phyloP scores from a whole-genome alignment of 805 yeast genomes.

The Babjeviella inositovora region DNA sequence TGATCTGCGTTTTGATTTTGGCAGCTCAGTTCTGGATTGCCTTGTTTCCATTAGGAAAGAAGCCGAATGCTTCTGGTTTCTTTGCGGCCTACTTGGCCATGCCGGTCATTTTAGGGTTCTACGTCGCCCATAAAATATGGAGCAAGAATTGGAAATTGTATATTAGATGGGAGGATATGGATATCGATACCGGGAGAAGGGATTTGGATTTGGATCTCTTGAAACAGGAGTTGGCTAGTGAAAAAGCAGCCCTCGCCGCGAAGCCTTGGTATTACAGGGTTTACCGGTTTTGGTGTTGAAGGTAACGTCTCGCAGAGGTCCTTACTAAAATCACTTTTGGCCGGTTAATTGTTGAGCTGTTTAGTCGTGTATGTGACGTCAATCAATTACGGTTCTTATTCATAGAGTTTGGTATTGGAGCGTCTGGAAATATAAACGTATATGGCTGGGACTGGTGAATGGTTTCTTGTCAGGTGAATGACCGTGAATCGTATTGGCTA shows the following conservation, averaged over 20 bases:
- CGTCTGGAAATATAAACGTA: too few species aligned
- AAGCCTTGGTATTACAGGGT: conserved; percentile 29
- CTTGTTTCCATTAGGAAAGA: conserved; percentile 43
- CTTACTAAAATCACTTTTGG: too few species aligned
- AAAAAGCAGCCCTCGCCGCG: conserved; percentile 27
- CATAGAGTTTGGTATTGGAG: too few species aligned
- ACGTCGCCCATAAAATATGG: conserved; percentile 41
- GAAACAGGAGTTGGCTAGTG: conserved; percentile 41
- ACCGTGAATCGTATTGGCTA: too few species aligned
- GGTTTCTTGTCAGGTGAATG: too few species aligned
- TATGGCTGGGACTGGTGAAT: too few species aligned
- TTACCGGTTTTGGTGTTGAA: conserved; percentile 43
- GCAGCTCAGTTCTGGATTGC: conserved; percentile 77
- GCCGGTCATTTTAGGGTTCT: conserved; percentile 44
- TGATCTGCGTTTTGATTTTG: conserved; percentile 42
- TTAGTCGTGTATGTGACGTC: too few species aligned
- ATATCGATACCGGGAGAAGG: conserved; percentile 49
- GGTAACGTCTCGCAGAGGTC: too few species aligned
- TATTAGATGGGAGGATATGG: conserved; percentile 30
- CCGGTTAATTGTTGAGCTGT: too few species aligned
- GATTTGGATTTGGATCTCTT: conserved; percentile 39
- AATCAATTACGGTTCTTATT: too few species aligned
- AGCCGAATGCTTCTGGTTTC: conserved; percentile 39
- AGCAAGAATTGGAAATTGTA: conserved; percentile 26
- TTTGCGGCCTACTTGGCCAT: conserved; percentile 51